Base-by-base conservation (phyloP, 2,329 filamentous ascomycete genomes). In the Pseudogymnoascus sp. region DNA sequence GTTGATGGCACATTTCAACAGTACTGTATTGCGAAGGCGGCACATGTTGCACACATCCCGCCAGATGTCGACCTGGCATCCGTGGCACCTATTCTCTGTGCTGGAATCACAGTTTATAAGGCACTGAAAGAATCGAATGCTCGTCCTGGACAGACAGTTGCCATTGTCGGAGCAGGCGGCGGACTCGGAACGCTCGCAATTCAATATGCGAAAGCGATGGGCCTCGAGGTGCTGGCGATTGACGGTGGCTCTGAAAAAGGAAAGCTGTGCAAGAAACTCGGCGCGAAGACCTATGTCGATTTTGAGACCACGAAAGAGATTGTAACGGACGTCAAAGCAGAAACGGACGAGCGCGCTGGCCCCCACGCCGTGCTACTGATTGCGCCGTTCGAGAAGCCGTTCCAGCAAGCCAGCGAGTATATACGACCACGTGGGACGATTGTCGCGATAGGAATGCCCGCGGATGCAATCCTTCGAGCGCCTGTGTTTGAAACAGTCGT, bases 1-100 rank as follows among this genome's bases (percentile, higher is more conserved):
- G 92, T 96, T 74, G 90, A 96, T 75, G 93, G 93, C 34, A 87
- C 88, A 45, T 97, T 97, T 84, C 93, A 97, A 81, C 87, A 96
- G 80, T 97, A 96, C 80, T 86, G 85, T 75, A 85, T 96, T 69
- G 92, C 87, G 70, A 96, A 96, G 77, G 92, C 92, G 14, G 85
- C 89, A 16, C 90, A 96, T 76, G 86, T 95, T 14, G 90, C 92
- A 28, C 86, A 88, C 69, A 88, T 97, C 68, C 90, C 90, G 69
- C 89, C 93, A 77, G 85, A 89, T 14, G 84, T 88, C 67, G 80
- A 85, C 65, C 86, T 96, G 51, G 92, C 93, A 73, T 86, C 85
- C 62, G 82, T 96, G 65, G 84, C 91, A 1, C 92, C 92, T 13
- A 83, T 96, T 64, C 84, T 96, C 36, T 96, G 91, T 77, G 90